Conservation (phyloP, 371 early-diverging fungal species). For the Phascolomyces articulosus region DNA sequence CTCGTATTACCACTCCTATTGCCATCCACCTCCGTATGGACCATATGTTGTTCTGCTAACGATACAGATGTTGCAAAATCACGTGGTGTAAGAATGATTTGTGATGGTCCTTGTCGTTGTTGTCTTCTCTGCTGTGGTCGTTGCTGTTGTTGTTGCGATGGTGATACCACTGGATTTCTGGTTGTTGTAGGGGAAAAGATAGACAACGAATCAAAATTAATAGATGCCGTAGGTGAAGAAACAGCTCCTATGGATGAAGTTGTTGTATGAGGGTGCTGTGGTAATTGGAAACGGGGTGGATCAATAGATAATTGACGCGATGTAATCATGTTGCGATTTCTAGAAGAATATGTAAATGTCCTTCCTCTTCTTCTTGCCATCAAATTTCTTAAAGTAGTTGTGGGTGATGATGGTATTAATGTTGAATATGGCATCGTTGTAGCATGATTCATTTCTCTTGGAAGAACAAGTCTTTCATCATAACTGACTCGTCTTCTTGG, state of each 20-base stretch:
- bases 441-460: background rate
- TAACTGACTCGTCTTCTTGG: background rate
- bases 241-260: background rate
- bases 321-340: no score
- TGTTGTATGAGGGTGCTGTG: background rate
- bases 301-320: no score
- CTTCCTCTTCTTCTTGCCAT: no score
- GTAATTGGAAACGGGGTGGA: background rate
- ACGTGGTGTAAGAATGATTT: background rate
- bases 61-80: slow-evolving; percentile 5
- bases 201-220: background rate
- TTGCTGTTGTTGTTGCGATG: background rate
- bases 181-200: background rate
- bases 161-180: background rate
- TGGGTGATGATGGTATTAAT: background rate
- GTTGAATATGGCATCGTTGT: no score
- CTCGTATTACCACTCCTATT: background rate
- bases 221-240: background rate
- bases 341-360: no score
- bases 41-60: background rate
- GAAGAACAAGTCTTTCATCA: background rate
- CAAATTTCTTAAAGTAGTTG: no score
- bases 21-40: background rate
- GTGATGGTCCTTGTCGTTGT: background rate
- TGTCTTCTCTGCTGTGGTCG: no score